These are phyloP conservation scores for Thelonectria olida DNA, from an alignment of 2,329 filamentous ascomycete genomes.

Conservation along the genomic window DNA sequence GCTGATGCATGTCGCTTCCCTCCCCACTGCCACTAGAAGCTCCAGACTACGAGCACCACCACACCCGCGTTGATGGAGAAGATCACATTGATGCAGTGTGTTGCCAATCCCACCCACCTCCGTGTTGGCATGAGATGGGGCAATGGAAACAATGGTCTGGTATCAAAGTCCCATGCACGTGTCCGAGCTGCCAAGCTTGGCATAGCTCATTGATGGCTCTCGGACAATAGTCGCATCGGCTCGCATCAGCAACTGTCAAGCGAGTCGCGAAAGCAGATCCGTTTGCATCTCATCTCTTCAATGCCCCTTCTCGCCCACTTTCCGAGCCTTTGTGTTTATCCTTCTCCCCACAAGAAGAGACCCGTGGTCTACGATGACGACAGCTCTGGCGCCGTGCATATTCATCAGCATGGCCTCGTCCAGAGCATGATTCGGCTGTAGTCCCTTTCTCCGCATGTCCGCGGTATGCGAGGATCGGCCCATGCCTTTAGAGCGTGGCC, in stretches of 20 bases:
- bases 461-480: constrained; percentile 23
- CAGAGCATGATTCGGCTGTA: background rate
- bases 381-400: constrained; percentile 22
- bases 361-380: constrained; percentile 33
- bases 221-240: constrained; percentile 18
- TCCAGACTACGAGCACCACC: background rate
- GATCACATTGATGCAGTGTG: constrained; percentile 10
- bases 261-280: constrained; percentile 23
- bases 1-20: constrained; percentile 13
- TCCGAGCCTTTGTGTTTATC: constrained; percentile 26
- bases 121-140: constrained; percentile 8
- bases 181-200: constrained; percentile 27
- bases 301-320: constrained; percentile 23
- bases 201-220: constrained; percentile 25
- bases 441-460: constrained; percentile 18
- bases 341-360: constrained; percentile 2
- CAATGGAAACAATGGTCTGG: constrained; percentile 16
- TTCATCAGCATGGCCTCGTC: background rate
- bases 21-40: constrained; percentile 32
- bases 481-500: constrained; percentile 14
- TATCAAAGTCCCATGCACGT: constrained; percentile 28
- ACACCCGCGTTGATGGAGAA: background rate
- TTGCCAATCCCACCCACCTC: constrained; percentile 21
- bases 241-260: constrained; percentile 11
- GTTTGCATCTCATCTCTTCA: constrained; percentile 28